phyloP scores from a whole-genome alignment of 768 basidiomycete genomes.

The Rhizopogon rudus region DNA sequence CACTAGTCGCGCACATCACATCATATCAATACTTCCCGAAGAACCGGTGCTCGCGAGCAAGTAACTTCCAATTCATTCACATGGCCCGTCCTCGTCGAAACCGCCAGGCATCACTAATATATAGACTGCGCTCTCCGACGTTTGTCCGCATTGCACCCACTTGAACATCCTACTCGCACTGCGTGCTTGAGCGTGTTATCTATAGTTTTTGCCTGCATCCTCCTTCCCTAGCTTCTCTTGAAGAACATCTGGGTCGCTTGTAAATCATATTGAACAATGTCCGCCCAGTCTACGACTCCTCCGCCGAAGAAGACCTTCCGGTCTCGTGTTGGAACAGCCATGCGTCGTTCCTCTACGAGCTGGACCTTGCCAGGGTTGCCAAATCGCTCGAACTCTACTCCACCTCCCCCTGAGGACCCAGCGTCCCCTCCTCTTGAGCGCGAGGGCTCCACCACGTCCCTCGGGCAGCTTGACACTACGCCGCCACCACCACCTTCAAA shows the following conservation, averaged over 20 bases:
- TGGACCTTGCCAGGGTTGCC: constrained; percentile 37
- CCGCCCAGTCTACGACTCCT: constrained; percentile 15
- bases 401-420: constrained; percentile 22
- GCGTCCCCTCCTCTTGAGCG: constrained; percentile 25
- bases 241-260: neutral
- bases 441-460: constrained; percentile 22
- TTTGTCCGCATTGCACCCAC: constrained; percentile 15
- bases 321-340: constrained; percentile 52
- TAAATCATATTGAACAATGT: constrained; percentile 17
- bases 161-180: constrained; percentile 7
- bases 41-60: constrained; percentile 12
- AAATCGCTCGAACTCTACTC: constrained; percentile 20
- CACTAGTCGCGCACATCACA: constrained; percentile 26
- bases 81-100: constrained; percentile 30
- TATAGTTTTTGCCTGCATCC: neutral
- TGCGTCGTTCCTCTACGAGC: constrained; percentile 58
- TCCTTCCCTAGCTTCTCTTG: constrained; percentile 6
- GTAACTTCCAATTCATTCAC: constrained; percentile 19
- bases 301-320: constrained; percentile 43
- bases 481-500: constrained; percentile 29
- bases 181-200: constrained; percentile 7
- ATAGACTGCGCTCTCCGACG: constrained; percentile 21
- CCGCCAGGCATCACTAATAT: constrained; percentile 28
- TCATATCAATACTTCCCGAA: constrained; percentile 22
- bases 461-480: constrained; percentile 30